Evolutionary conservation across 441 rosid genomes (phyloP), one percentile per base, ranked within the genome.

Genomic region (Raphanus hybrid): DNA sequence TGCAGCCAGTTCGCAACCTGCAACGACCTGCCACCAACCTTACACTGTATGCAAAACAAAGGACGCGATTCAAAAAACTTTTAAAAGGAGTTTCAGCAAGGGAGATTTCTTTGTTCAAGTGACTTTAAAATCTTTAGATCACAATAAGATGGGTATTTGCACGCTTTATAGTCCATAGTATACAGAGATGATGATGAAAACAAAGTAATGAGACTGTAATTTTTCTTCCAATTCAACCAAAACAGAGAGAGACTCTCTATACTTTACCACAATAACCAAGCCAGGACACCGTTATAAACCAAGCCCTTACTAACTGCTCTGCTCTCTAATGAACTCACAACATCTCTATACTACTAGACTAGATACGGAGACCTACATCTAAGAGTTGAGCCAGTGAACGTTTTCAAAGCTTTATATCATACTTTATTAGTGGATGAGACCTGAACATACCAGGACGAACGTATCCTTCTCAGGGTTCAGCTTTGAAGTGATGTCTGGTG

Each of bases 21-120:
- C 16, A 48, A 1, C 16, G 54, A 48, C 54, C 54, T 48, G 54
- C 54, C 54, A 48, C 54, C 54, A 48, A 48, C 54, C 54, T 48
- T 48, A 4, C 98, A 93, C 98, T 93, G 92, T 26, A 69, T 29
- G 60, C 43, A 6, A 39, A 63, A 64, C 69, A 79, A 74, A 70
- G 16, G 41, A 11, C 23, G 3, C 9, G 0, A 0, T 2, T 75
- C 55, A 64, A 39, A 57, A 18, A 59, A 48, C 2, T 27, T 27
- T 0, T 50, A 0, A 26, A n/a, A 45, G 9, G n/a, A 41, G 18
- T 29, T 18, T 16, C 15, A 62, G 8, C 34, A 78, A 32, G 23
- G 10, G 58, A 73, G 1, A 20, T 10, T 18, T 69, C 59, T 76
- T 64, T 52, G 34, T 52, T 63, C 64, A 34, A 1, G 18, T 32